These are phyloP conservation scores for Nakazawaea sp. DNA, from an alignment of 805 yeast genomes.

Conservation along the genomic window DNA sequence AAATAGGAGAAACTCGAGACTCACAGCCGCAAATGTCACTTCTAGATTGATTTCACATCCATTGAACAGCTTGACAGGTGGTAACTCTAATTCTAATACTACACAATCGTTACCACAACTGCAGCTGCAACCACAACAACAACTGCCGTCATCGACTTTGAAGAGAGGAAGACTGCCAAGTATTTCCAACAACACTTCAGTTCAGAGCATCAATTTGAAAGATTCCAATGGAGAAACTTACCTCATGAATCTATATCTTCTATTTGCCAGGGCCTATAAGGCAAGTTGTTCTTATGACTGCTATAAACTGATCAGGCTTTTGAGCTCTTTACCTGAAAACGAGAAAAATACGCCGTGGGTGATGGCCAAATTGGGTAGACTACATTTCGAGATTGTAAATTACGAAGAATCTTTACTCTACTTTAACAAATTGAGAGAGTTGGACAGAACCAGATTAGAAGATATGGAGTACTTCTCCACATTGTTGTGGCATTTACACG, in stretches of 20 bases:
- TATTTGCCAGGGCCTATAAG: slow-evolving; percentile 54
- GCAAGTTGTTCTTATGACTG: slow-evolving; percentile 66
- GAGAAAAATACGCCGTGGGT: slow-evolving; percentile 81
- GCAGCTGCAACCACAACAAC: not conserved
- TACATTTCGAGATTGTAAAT: slow-evolving; percentile 83
- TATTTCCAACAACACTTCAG: slow-evolving; percentile 6
- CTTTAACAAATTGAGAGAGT: slow-evolving; percentile 52
- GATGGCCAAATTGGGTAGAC: slow-evolving; percentile 66
- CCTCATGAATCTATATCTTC: slow-evolving; percentile 39
- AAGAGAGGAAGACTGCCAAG: slow-evolving; percentile 12
- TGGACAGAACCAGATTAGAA: slow-evolving; percentile 72
- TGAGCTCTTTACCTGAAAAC: slow-evolving; percentile 55
- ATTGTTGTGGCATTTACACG: slow-evolving; percentile 85
- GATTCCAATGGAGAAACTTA: slow-evolving; percentile 27
- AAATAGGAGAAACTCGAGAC: slow-evolving; percentile 15
- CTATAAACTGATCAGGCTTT: slow-evolving; percentile 65
- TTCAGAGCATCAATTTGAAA: slow-evolving; percentile 8
- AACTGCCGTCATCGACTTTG: slow-evolving; percentile 9
- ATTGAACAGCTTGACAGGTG: slow-evolving; percentile 7
- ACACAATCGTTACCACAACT: no score
- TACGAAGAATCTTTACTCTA: slow-evolving; percentile 68
- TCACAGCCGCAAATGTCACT: slow-evolving; percentile 37
- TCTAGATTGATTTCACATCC: slow-evolving; percentile 42
- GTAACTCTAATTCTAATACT: no score
- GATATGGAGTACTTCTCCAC: slow-evolving; percentile 94